A percentile compares a stretch with the other conserved stretches of the same genome.
These are phyloP conservation scores for Blumeria graminis DNA, from an alignment of 2,329 filamentous ascomycete species.

Conservation along the genomic window DNA sequence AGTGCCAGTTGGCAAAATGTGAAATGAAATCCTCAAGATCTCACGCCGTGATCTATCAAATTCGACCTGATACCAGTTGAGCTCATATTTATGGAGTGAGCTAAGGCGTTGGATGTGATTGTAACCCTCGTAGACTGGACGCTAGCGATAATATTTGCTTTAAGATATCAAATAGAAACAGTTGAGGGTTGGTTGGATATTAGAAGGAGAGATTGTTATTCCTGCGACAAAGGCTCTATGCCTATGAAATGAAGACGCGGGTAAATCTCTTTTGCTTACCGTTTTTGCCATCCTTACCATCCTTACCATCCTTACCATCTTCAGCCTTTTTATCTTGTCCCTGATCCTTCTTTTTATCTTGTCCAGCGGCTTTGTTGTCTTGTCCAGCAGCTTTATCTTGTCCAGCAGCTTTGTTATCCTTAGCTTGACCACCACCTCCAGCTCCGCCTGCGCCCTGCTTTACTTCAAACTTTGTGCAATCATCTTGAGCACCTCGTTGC, in stretches of 20 bases:
- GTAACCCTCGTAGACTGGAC: too few relatives aligned
- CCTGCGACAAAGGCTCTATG: background rate
- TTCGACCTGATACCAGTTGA: too few relatives aligned
- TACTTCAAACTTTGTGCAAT: conserved; percentile 22
- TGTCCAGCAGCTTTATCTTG: background rate
- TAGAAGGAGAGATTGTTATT: background rate
- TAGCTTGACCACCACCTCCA: background rate
- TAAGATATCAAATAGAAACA: too few relatives aligned
- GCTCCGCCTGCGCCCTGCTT: background rate
- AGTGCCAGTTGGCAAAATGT: too few relatives aligned
- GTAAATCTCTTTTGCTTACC: background rate
- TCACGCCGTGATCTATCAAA: too few relatives aligned
- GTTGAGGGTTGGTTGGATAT: too few relatives aligned
- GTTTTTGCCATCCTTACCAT: background rate
- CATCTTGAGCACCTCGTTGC: conserved; percentile 21
- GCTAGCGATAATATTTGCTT: too few relatives aligned
- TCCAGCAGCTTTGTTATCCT: conserved; percentile 5
- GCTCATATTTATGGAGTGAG: too few relatives aligned
- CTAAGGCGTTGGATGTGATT: too few relatives aligned
- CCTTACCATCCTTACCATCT: background rate
- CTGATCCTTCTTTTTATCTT: background rate
- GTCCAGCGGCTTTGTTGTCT: background rate
- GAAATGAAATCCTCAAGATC: too few relatives aligned
- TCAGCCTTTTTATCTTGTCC: background rate
- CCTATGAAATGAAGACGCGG: background rate